Base-by-base conservation (phyloP, 2,329 filamentous ascomycete genomes). In the Ceratocystis cacaofunesta region DNA sequence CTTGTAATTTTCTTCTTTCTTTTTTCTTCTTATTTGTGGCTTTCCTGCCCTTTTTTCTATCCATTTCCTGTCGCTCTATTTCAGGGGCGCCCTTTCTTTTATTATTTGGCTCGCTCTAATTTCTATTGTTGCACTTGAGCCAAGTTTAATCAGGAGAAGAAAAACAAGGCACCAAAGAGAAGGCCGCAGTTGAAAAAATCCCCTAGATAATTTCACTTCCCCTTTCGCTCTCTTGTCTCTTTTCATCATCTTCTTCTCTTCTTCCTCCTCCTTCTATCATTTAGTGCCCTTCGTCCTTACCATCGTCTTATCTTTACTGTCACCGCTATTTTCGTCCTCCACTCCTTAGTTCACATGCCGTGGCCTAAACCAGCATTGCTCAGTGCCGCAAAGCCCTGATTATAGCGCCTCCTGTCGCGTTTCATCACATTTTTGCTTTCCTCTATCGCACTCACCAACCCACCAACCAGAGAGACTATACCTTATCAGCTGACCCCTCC, bases 281-380 rank as follows among this genome's bases (percentile, higher is more conserved):
- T 48, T 17, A 30, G 19, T 25, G 28, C 28, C 32, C 32, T 36
- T 36, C 32, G 32, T 36, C 8, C 32, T 12, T 10, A 1, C 7
- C 32, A 41, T 12, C 36, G 36, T 10, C 8, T 8, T 1, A 41
- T 41, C 36, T 10, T 41, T 10, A 41, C 36, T 41, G 36, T 41
- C 36, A 41, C 36, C 36, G 52, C 52, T 58, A 58, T 62, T 62
- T 62, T n/a, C 10, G 61, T 50, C 61, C 43, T 41, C 36, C 36
- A 3, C 36, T 10, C 43, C n/a, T 48, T 50, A 50, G 36, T 15
- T 62, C 43, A 19, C 46, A 48, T 50, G n/a, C 15, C 17, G 46
- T 32, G 4, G 15, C 30, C 44, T 48, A 48, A 25, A 52, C 48
- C 25, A 19, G 19, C 50, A 22, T 15, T 41, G 10, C 36, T 41